Evolutionary conservation across 306 rosid genomes (phyloP).

Genomic region (Pyrus pyrifolia): DNA sequence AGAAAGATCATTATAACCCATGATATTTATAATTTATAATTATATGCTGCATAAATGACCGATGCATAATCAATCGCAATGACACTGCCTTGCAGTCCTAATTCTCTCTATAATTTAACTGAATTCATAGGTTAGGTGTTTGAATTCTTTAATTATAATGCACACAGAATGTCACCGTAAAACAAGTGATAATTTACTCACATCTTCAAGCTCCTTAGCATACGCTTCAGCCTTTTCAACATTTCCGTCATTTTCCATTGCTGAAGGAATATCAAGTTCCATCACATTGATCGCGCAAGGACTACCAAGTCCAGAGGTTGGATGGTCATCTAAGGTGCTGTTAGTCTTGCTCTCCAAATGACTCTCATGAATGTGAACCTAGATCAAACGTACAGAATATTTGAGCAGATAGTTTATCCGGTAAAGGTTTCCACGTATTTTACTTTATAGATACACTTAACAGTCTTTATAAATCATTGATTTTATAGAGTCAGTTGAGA

Average conservation of each 20-base stretch:
- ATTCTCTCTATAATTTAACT: not conserved
- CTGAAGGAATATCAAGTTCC: slow-evolving; percentile 45
- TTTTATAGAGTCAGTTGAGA: not conserved
- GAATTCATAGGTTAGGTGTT: not conserved
- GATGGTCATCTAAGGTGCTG: slow-evolving; percentile 16
- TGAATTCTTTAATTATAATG: not conserved
- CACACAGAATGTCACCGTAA: not conserved
- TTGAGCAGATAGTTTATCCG: not conserved
- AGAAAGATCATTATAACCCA: not conserved
- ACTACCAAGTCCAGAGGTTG: slow-evolving; percentile 29
- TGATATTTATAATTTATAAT: not conserved
- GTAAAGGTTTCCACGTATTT: slow-evolving; percentile 5
- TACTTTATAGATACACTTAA: slow-evolving; percentile 4
- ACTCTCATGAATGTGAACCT: slow-evolving; percentile 23
- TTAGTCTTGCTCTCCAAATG: slow-evolving; percentile 33
- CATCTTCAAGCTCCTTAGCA: slow-evolving; percentile 79
- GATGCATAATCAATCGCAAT: not conserved
- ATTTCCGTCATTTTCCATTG: slow-evolving; percentile 51
- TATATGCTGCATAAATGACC: not conserved
- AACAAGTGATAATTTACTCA: slow-evolving; percentile 35
- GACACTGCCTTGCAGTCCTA: not conserved
- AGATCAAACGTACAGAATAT: slow-evolving; percentile 2
- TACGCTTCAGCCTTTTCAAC: slow-evolving; percentile 81
- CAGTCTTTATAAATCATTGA: slow-evolving; percentile 7
- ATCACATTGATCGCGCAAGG: slow-evolving; percentile 31